These are phyloP conservation scores for Cordyceps tenuipes DNA, from an alignment of 2,329 filamentous ascomycete genomes.

Conservation along the genomic window DNA sequence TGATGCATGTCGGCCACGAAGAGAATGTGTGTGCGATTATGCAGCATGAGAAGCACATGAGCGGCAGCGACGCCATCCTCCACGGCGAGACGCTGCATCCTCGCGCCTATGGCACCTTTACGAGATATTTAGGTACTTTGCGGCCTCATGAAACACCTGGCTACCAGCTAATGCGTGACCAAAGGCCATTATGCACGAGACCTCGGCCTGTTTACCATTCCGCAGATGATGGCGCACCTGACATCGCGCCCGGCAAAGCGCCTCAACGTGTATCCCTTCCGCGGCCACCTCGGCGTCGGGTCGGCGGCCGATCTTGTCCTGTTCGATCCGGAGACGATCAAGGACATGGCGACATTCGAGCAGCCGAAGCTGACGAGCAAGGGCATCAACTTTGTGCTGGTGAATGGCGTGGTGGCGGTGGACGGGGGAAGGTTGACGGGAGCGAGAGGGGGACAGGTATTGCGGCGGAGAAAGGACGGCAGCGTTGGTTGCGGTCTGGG, in stretches of 20 bases:
- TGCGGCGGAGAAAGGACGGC: constrained; percentile 13
- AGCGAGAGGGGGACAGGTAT: constrained; percentile 15
- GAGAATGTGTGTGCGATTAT: constrained; percentile 19
- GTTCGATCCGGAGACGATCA: constrained; percentile 16
- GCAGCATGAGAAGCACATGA: constrained; percentile 20
- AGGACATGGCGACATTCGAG: constrained; percentile 18
- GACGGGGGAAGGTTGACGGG: constrained; percentile 17
- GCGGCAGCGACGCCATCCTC: constrained; percentile 19
- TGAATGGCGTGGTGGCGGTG: constrained; percentile 18
- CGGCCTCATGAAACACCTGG: too few species aligned
- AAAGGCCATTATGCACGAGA: constrained; percentile 19
- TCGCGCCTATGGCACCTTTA: constrained; percentile 19
- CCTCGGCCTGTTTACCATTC: constrained; percentile 15
- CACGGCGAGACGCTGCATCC: constrained; percentile 19
- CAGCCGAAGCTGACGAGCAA: constrained; percentile 16
- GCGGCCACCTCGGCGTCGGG: constrained; percentile 17
- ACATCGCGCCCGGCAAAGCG: constrained; percentile 19
- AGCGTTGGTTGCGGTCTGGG: not conserved
- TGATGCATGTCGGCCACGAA: constrained; percentile 20
- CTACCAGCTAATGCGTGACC: too few species aligned
- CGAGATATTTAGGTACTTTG: constrained; percentile 16
- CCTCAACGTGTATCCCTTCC: constrained; percentile 17
- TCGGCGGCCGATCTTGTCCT: constrained; percentile 19
- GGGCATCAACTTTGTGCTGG: constrained; percentile 18
- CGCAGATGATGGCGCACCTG: constrained; percentile 18